Conservation (phyloP, 192 early-diverging fungal genomes). For the Coemansia umbellata region DNA sequence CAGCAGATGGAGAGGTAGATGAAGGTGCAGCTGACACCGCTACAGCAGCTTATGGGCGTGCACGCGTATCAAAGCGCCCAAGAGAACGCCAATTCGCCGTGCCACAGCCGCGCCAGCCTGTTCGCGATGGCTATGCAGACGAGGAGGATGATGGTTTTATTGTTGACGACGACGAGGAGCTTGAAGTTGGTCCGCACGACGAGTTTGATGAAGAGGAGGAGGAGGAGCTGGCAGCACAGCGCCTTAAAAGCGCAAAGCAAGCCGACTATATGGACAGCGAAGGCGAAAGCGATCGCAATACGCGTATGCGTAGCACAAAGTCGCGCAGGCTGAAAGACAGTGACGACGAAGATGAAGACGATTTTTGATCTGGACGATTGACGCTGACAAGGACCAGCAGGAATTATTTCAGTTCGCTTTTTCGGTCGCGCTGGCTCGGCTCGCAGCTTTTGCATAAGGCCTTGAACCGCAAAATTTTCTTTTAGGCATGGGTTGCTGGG, state of each 20-base stretch:
- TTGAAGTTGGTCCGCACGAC: constrained; percentile 45
- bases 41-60: constrained; percentile 1
- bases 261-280: constrained; percentile 17
- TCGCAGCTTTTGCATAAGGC: constrained; percentile 6
- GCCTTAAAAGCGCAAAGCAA: constrained; percentile 31
- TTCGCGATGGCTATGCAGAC: constrained; percentile 21
- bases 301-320: constrained; percentile 16
- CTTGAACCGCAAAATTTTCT: constrained; percentile 49
- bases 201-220: constrained; percentile 48
- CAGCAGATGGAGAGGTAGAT: background rate
- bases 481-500: background rate
- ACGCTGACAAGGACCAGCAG: too few species aligned
- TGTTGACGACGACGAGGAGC: constrained; percentile 47
- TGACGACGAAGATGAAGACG: constrained; percentile 35
- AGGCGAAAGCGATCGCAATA: constrained; percentile 4
- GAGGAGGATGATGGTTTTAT: constrained; percentile 48
- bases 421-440: constrained; percentile 9
- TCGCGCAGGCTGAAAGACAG: constrained; percentile 32
- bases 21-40: background rate
- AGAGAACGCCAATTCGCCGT: background rate
- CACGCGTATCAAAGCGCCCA: constrained; percentile 5
- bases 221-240: constrained; percentile 29
- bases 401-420: too few species aligned
- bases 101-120: background rate
- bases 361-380: too few species aligned